Evolutionary conservation across 1,284 basidiomycete species (phyloP), one percentile per base, ranked within the genome.

Genomic region (Moesziomyces antarcticus): DNA sequence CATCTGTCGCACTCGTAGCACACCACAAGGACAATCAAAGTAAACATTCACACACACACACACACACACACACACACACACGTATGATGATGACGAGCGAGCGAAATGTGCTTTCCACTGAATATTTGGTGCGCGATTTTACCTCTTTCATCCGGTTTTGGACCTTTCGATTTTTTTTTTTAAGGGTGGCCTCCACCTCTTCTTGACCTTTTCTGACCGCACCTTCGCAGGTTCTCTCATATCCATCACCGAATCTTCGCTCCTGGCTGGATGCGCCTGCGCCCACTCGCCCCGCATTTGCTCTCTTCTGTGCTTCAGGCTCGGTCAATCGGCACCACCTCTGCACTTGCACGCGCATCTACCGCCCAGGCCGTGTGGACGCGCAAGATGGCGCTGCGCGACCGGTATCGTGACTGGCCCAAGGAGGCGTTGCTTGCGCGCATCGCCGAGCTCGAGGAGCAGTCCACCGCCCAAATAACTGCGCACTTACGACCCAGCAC

Each of bases 1-100:
- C 86, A 91, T 30, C 85, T 68, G 16, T 64, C 41, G 7, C 70
- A 73, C 45, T 42, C 51, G 9, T 71, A 44, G 52, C 22, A 46
- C 16, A 35, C 48, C 37, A 37, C 41, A 56, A 43, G 61, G 57
- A 64, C 53, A 60, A 60, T 56, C 50, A 20, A 41, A 42, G 40
- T 14, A 10, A 13, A 25, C 6, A 24, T 44, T 11, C 14, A n/a
- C 40, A 5, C 24, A 10, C 21, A 44, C 43, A 22, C 43, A 21
- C 11, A 7, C 43, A 13, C 8, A 18, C 30, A 30, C 30, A 30
- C 30, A 11, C 8, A 30, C 30, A 30, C 30, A 30, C 30, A 8
- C 30, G 11, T 30, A 8, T 8, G 30, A 30, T 11, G 30, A 30
- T 11, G 30, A 30, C 8, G 11, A 11, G 30, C 6, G 30, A 30